Percentiles rank a stretch among this genome's conserved stretches.
Conservation (phyloP, 2,329 filamentous ascomycete species). For the Aspergillus awamori region DNA sequence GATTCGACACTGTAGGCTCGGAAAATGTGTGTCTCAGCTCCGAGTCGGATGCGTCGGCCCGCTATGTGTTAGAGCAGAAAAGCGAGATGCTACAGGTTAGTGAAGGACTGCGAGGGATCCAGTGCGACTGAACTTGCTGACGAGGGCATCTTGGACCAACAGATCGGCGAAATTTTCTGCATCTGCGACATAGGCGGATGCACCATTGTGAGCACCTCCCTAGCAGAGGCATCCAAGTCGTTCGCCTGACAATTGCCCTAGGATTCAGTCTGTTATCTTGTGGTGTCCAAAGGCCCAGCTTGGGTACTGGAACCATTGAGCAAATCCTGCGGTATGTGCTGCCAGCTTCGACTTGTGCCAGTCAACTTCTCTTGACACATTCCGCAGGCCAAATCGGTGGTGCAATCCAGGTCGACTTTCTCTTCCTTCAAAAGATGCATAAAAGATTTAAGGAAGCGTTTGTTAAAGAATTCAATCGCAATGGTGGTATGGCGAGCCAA, state of each 20-base stretch:
- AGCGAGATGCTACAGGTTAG: neutral
- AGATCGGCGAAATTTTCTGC: neutral
- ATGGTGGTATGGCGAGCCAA: no score
- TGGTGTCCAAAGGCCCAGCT: neutral
- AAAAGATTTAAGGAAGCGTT: no score
- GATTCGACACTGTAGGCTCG: neutral
- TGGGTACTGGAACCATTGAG: neutral
- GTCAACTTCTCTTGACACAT: neutral
- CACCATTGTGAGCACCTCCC: neutral
- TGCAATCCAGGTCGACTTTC: neutral
- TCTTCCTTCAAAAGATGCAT: no score
- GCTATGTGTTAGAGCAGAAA: neutral
- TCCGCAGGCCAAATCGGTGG: neutral
- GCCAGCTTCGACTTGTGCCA: neutral
- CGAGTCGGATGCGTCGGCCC: neutral
- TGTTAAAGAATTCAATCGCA: no score
- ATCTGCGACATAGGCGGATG: neutral
- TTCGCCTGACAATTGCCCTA: neutral
- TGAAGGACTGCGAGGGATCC: neutral
- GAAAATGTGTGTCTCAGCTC: neutral
- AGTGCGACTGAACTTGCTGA: neutral
- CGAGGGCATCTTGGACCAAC: neutral
- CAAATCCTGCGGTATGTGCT: neutral
- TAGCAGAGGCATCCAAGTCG: neutral
- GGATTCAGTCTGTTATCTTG: neutral